Evolutionary conservation across 345 rosid species (phyloP), one percentile per base, ranked within the genome.

Genomic region (Salix udensis): DNA sequence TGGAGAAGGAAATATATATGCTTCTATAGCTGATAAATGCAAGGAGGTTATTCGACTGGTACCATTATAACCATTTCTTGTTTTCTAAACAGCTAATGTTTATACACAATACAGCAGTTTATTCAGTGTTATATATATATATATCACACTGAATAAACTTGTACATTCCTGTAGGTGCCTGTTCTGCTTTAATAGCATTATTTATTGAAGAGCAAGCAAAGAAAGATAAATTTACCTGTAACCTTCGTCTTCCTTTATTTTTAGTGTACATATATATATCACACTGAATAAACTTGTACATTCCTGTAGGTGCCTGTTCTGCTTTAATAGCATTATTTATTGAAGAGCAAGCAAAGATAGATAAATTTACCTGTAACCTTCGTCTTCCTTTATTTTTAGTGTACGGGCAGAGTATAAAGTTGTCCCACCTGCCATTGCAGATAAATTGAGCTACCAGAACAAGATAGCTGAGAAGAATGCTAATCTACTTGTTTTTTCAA

Each of bases 371-470:
- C 89, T 88, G 72, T 81, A 88, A 81, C 89, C 91, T 82, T 90
- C 97, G 18, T 89, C 98, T 83, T 91, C 98, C 81, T 93, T 95
- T 75, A 95, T 91, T 86, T 89, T 95, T 79, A 95, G 86, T 37
- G 93, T 90, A 74, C 94, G 89, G 70, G 97, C 98, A 85, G 92
- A 77, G 73, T 83, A 93, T 68, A 95, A 44, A 14, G 93, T 86
- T 30, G 98, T 64, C 3, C 94, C 98, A 82, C 90, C 98, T 95
- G 88, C 74, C 77, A 83, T 74, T 40, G 37, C 37, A 70, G 39
- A 39, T 24, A 60, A 71, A 31, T 44, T 52, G 26, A 70, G 60
- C 42, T 44, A 70, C 58, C 44, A 40, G 44, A 40, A 40, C 44
- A 40, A 75, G 50, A 70, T 62, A 76, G n/a, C 28, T 30, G 12